These are phyloP conservation scores for Sphagnum magellanicum DNA, from an alignment of 228 moss, liverwort and hornwort genomes.

Conservation along the genomic window DNA sequence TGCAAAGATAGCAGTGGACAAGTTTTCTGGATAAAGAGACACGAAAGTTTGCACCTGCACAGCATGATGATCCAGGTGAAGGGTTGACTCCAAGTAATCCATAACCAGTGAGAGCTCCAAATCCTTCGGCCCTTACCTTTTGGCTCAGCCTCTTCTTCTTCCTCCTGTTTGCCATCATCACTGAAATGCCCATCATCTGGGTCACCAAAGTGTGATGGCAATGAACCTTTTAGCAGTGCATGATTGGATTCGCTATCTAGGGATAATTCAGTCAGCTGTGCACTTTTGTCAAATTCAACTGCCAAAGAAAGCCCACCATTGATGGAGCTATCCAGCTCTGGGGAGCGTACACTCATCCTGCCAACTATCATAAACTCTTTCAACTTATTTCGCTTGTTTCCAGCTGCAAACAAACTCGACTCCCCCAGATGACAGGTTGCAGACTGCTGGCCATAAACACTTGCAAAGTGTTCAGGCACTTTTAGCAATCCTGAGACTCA, in stretches of 20 bases:
- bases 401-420: too few relatives aligned
- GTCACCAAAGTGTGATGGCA: slow-evolving; percentile 21
- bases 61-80: slow-evolving; percentile 69
- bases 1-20: background rate
- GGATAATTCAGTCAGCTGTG: slow-evolving; percentile 27
- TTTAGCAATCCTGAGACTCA: background rate
- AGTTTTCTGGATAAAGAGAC: background rate
- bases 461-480: background rate
- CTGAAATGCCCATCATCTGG: slow-evolving; percentile 9
- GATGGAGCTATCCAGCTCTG: slow-evolving; percentile 28
- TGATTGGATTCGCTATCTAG: slow-evolving; percentile 30
- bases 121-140: background rate
- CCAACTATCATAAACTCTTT: background rate
- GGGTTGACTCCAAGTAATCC: slow-evolving; percentile 33
- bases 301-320: slow-evolving; percentile 20
- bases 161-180: slow-evolving; percentile 1
- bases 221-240: slow-evolving; percentile 23
- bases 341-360: slow-evolving; percentile 51
- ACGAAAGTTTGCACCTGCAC: slow-evolving; percentile 22
- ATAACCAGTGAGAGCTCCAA: slow-evolving; percentile 12
- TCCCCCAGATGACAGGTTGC: too few relatives aligned
- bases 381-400: background rate
- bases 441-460: background rate
- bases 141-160: slow-evolving; percentile 4
- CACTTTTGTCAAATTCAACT: slow-evolving; percentile 9